Percentiles rank a stretch among this genome's conserved stretches.
Conservation (phyloP, 108 stramenopile species). For the Mayamaea pseudoterrestris region DNA sequence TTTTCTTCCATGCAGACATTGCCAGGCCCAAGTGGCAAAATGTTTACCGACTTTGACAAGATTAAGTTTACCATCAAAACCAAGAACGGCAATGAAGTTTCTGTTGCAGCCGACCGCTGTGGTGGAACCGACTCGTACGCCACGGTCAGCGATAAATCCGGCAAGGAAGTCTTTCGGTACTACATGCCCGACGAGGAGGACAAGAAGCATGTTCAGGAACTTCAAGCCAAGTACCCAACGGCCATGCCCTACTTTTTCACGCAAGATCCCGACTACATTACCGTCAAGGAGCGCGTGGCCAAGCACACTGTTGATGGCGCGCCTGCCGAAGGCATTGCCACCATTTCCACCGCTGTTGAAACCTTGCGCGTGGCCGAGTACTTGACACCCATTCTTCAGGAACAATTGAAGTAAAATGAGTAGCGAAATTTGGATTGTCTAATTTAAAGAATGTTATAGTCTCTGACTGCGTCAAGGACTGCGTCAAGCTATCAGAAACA, state of each 20-base stretch:
- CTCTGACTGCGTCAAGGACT: too few relatives aligned
- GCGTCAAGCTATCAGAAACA: too few relatives aligned
- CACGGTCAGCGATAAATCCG: constrained; percentile 59
- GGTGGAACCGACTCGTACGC: constrained; percentile 76
- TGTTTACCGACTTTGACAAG: constrained; percentile 83
- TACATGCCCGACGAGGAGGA: constrained; percentile 88
- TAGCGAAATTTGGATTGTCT: too few relatives aligned
- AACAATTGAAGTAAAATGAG: constrained; percentile 63
- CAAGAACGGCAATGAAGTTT: constrained; percentile 79
- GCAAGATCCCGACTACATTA: constrained; percentile 85
- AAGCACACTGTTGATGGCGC: constrained; percentile 55
- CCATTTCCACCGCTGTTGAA: constrained; percentile 77
- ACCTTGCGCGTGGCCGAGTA: constrained; percentile 86
- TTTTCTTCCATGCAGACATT: constrained; percentile 75
- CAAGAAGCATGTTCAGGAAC: constrained; percentile 44
- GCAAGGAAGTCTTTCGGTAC: constrained; percentile 76
- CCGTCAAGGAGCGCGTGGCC: constrained; percentile 83
- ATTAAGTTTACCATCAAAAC: constrained; percentile 91
- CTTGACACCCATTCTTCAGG: constrained; percentile 62
- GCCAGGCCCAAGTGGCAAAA: constrained; percentile 59
- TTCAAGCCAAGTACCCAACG: constrained; percentile 66
- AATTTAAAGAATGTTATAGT: too few relatives aligned
- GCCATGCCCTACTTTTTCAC: constrained; percentile 90
- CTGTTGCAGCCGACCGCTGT: constrained; percentile 79
- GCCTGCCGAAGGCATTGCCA: constrained; percentile 73